These are phyloP conservation scores for Plantago rigida DNA, from an alignment of 305 asterid genomes.

Conservation along the genomic window DNA sequence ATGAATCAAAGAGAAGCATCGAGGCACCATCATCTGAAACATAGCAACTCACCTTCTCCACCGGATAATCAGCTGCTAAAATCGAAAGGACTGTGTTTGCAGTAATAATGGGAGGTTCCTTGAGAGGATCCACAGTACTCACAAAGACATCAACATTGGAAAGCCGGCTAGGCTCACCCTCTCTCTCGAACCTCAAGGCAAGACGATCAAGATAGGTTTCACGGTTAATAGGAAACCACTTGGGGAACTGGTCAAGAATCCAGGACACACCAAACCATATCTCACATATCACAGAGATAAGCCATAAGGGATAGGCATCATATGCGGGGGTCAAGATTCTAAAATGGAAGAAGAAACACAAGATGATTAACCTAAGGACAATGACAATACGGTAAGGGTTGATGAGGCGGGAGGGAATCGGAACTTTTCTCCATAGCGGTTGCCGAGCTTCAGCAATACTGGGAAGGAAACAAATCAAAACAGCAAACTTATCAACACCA, in stretches of 20 bases:
- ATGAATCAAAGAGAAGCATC: conserved; percentile 65
- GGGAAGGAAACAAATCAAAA: conserved; percentile 20
- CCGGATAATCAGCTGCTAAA: conserved; percentile 67
- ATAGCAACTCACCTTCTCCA: conserved; percentile 67
- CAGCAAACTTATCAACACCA: neutral
- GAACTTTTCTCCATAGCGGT: conserved; percentile 79
- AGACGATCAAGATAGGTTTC: conserved; percentile 79
- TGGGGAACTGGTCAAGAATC: conserved; percentile 85
- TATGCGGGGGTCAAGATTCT: conserved; percentile 58
- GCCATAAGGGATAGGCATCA: conserved; percentile 71
- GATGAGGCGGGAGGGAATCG: conserved; percentile 61
- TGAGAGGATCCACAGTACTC: conserved; percentile 73
- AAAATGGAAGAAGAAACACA: conserved; percentile 67
- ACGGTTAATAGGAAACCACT: conserved; percentile 68
- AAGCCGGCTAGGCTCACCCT: conserved; percentile 47
- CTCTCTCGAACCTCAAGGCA: conserved; percentile 61
- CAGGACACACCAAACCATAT: conserved; percentile 77
- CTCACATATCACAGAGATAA: conserved; percentile 72
- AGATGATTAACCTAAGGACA: conserved; percentile 50
- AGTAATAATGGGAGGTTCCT: conserved; percentile 77
- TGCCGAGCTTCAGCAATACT: conserved; percentile 78
- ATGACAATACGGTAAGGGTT: conserved; percentile 79
- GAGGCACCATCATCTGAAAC: conserved; percentile 86
- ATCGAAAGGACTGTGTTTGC: conserved; percentile 72
- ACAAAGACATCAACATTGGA: conserved; percentile 59